Evolutionary conservation across 1,284 basidiomycete species (phyloP).

Genomic region (Puccinia horiana): DNA sequence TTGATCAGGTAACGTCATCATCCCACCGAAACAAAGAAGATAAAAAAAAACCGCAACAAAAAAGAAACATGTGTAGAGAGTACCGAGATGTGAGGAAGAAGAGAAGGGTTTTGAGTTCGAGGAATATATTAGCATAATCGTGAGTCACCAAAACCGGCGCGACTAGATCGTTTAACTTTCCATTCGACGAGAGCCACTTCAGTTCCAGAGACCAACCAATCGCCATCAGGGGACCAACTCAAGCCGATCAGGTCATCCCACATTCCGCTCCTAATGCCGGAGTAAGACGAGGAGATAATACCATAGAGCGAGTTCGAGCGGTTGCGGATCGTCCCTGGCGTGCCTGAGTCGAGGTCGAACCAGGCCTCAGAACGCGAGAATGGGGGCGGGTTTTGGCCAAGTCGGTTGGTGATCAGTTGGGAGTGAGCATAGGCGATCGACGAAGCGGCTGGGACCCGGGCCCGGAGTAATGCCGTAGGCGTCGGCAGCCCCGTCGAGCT

Average conservation of each 20-base stretch:
- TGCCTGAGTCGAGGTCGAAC: neutral
- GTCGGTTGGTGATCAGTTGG: neutral
- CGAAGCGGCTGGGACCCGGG: neutral
- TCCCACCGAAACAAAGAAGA: neutral
- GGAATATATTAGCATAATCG: constrained; percentile 47
- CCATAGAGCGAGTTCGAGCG: constrained; percentile 11
- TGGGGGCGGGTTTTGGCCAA: neutral
- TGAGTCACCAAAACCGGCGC: constrained; percentile 43
- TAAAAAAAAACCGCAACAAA: neutral
- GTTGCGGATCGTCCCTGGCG: neutral
- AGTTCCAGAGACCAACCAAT: constrained; percentile 42
- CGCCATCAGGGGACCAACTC: constrained; percentile 35
- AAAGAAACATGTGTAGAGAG: neutral
- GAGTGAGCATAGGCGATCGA: constrained; percentile 8
- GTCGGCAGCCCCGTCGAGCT: neutral
- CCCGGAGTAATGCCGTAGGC: neutral
- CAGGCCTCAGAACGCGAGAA: constrained; percentile 12
- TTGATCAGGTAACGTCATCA: too few species aligned
- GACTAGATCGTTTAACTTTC: constrained; percentile 38
- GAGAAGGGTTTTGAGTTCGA: neutral
- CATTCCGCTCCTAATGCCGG: constrained; percentile 26
- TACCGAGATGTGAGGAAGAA: neutral
- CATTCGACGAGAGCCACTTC: constrained; percentile 48
- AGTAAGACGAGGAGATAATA: constrained; percentile 1
- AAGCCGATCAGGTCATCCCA: constrained; percentile 49